A percentile compares a stretch with the other conserved stretches of the same genome.
These are phyloP conservation scores for Mycena polygramma DNA, from an alignment of 768 basidiomycete genomes.

Conservation along the genomic window DNA sequence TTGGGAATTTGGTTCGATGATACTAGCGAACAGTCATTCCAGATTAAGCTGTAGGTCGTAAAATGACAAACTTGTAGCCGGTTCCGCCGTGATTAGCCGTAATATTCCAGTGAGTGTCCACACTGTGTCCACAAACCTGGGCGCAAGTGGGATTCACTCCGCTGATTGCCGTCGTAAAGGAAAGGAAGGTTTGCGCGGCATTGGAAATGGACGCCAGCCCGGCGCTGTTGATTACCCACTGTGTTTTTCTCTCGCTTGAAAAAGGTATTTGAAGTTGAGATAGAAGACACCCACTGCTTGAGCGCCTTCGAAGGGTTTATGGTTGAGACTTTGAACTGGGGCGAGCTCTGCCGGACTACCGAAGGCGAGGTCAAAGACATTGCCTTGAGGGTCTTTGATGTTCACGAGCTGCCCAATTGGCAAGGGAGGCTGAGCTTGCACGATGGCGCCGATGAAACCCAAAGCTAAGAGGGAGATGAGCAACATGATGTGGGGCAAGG, in stretches of 20 bases:
- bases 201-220: not conserved
- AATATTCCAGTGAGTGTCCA: not conserved
- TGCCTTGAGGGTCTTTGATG: not conserved
- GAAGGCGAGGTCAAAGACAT: not conserved
- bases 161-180: not conserved
- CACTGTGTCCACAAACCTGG: slow-evolving; percentile 2
- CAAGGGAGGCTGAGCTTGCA: slow-evolving; percentile 1
- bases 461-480: not conserved
- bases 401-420: not conserved
- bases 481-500: not conserved
- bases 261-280: no score
- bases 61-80: slow-evolving; percentile 15
- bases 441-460: not conserved
- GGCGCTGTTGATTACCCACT: no score
- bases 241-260: no score
- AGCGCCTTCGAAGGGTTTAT: not conserved
- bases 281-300: no score
- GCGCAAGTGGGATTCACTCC: not conserved
- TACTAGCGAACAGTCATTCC: not conserved
- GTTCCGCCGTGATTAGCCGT: not conserved
- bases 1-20: slow-evolving; percentile 7
- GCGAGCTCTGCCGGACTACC: not conserved
- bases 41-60: not conserved
- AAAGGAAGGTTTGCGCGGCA: not conserved
- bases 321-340: not conserved